Base-by-base conservation (phyloP, 345 rosid genomes). In the Syzygium grande region DNA sequence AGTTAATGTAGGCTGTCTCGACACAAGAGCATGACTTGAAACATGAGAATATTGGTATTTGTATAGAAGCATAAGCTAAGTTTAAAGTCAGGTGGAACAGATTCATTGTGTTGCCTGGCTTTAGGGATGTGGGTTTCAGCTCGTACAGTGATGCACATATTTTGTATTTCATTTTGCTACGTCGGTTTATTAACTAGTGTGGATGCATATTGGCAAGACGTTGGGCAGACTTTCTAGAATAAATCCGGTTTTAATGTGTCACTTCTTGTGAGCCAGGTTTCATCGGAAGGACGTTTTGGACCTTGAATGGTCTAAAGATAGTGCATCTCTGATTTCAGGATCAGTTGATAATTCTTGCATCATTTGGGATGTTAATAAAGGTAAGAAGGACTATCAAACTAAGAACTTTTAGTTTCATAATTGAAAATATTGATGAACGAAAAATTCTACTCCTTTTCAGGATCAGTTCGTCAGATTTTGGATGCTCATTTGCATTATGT, bases 261-360 rank as follows among this genome's bases (percentile, higher is more conserved):
- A 19, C 49, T 73, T 84, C 87, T 89, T 53, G 34, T 51, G 86
- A 80, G 77, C 56, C 90, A 98, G 99, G 91, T 98, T 96, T 92
- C 99, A 98, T 91, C 95, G 95, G 87, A 98, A 96, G 90, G 99
- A 98, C 89, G 95, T 98, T 61, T 90, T 96, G 86, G 99, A 96
- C 91, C 92, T 98, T 88, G 93, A 96, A 90, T 98, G 99, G 99
- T 98, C 98, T 86, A 88, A 93, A 65, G 97, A 96, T 93, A 93
- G 92, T 87, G 91, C 93, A 51, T 98, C 88, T 92, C 93, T 98
- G 83, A 89, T 98, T 59, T 96, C 99, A 90, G 99, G 99, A 90
- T 96, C 99, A 84, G 99, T 98, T 56, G 99, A 98, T 88, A 98
- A 98, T 92, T 96, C 98, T 87, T 96, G 99, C 91, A 96, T 98